A percentile compares a stretch with the other conserved stretches of the same genome.
Conservation (phyloP, 345 rosid species). For the Mangifera indica region DNA sequence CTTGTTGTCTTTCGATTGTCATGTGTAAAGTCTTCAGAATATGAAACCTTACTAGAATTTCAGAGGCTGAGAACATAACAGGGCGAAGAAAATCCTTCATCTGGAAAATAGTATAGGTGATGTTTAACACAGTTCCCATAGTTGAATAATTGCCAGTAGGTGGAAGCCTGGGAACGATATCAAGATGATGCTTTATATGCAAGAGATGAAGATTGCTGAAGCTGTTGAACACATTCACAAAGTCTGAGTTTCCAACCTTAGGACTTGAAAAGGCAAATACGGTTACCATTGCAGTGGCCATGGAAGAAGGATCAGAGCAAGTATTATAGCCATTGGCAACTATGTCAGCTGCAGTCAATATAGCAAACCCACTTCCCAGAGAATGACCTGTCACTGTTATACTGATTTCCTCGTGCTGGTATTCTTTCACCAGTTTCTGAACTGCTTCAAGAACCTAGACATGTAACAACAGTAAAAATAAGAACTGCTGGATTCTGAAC, state of each 20-base stretch:
- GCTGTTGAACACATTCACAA: constrained; percentile 18
- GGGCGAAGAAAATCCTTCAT: too few relatives aligned
- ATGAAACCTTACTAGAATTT: too few relatives aligned
- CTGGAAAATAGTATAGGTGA: constrained; percentile 30
- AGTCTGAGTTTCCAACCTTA: too few relatives aligned
- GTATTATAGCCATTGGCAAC: constrained; percentile 3
- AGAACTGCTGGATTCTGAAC: too few relatives aligned
- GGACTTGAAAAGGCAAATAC: too few relatives aligned
- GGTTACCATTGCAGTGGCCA: background rate
- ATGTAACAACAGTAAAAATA: background rate
- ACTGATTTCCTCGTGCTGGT: constrained; percentile 47
- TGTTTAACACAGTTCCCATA: constrained; percentile 36
- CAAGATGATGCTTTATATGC: constrained; percentile 31
- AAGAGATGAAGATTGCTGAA: constrained; percentile 29
- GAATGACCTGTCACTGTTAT: constrained; percentile 60
- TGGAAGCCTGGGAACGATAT: constrained; percentile 33
- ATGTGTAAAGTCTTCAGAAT: too few relatives aligned
- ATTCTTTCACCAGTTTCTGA: constrained; percentile 38
- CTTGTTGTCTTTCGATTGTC: too few relatives aligned
- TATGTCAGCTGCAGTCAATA: constrained; percentile 48
- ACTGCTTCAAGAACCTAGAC: constrained; percentile 42
- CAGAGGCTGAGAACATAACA: too few relatives aligned
- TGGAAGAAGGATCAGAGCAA: background rate
- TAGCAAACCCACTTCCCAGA: constrained; percentile 53
- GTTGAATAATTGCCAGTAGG: constrained; percentile 13